Conservation (phyloP, 176 grass and related monocot species). For the Alopecurus myosuroides region DNA sequence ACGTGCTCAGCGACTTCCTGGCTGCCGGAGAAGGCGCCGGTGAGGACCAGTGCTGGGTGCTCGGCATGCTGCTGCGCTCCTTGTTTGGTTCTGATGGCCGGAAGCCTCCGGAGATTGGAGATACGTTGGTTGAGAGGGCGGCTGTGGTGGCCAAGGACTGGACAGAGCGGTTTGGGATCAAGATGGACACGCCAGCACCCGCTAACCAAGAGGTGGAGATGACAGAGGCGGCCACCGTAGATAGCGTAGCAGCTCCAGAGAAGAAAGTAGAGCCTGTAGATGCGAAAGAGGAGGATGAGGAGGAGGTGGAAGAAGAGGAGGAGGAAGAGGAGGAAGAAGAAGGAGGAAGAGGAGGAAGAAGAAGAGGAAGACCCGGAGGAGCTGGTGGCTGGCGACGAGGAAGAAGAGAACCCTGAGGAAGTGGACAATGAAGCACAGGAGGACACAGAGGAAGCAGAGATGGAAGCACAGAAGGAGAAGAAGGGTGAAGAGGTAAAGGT, state of each 20-base stretch:
- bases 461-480: constrained; percentile 21
- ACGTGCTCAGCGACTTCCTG: constrained; percentile 56
- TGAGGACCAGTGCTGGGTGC: constrained; percentile 48
- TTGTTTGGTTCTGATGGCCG: constrained; percentile 41
- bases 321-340: constrained; percentile 6
- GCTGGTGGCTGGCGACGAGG: neutral
- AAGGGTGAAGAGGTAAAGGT: constrained; percentile 15
- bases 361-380: constrained; percentile 8
- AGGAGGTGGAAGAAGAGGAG: neutral
- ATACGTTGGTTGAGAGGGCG: constrained; percentile 63
- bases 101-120: constrained; percentile 52
- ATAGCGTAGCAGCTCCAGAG: neutral
- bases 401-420: constrained; percentile 18
- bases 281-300: neutral
- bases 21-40: constrained; percentile 2
- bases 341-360: neutral
- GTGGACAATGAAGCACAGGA: constrained; percentile 1
- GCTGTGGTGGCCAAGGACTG: constrained; percentile 46
- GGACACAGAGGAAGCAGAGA: constrained; percentile 8
- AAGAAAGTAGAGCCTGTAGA: constrained; percentile 28
- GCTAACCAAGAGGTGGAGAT: constrained; percentile 14
- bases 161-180: constrained; percentile 41
- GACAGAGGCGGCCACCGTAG: neutral
- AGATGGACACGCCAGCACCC: constrained; percentile 12
- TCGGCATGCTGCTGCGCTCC: constrained; percentile 49